Base-by-base conservation (phyloP, 2,329 filamentous ascomycete species). In the Scedosporium aurantiacum region DNA sequence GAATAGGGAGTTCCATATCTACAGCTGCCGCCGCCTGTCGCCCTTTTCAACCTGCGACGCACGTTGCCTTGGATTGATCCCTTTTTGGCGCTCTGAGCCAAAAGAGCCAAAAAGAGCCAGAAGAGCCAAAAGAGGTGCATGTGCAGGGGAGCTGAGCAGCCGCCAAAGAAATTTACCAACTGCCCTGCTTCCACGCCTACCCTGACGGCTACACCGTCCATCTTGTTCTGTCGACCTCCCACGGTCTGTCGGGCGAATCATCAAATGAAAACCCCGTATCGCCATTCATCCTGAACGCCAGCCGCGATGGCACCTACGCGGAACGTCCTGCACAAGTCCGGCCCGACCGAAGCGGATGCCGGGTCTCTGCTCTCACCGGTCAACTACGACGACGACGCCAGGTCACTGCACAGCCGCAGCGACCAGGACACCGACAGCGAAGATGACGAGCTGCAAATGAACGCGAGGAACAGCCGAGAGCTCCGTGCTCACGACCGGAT, bases 351-450 rank as follows among this genome's bases (percentile, higher is more conserved):
- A 16, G 21, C 67, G 57, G 73, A 75, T 65, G 69, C 70, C 62
- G 66, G 67, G 58, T 81, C 79, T 55, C 78, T 88, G 57, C 81
- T 89, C 56, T 87, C 85, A 12, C 85, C 86, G 47, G 72, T 77
- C 64, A 79, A 77, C 57, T 87, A 88, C 75, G 86, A 89, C 66
- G 85, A 86, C 67, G 88, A 90, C 71, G 85, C 84, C 60, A 76
- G 82, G 12, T 89, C 86, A 5, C 74, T 90, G 50, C 82, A 85
- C 67, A 85, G 80, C 67, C 82, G 82, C 64, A 85, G 82, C 75
- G 87, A 89, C 68, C 87, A 90, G 70, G 87, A 90, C 69, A 87
- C 84, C 62, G 88, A 91, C 70, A 89, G 85, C 73, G 87, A 90
- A 66, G 88, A 91, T 71, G 87, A 91, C 70, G 79, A 89, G 68